Percentiles rank a stretch among this genome's conserved stretches.
Evolutionary conservation across 116 monocot genomes (phyloP).

Genomic region (Phalaenopsis hybrid): DNA sequence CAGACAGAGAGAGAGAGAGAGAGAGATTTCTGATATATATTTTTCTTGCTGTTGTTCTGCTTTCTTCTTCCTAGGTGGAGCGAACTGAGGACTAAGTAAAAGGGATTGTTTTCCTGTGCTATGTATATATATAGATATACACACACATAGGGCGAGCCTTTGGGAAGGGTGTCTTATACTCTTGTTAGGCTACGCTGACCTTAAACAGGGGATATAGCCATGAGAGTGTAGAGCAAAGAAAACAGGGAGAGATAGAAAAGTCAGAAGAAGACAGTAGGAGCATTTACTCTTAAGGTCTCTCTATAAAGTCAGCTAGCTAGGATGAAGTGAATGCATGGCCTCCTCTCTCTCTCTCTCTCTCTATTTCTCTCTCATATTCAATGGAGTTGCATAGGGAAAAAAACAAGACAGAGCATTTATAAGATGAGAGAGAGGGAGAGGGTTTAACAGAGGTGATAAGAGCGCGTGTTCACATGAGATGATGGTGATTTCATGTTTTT

Average conservation of each 20-base stretch:
- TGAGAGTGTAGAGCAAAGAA: not conserved
- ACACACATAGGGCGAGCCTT: not conserved
- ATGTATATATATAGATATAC: slow-evolving; percentile 17
- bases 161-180: not conserved
- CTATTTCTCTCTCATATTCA: slow-evolving; percentile 7
- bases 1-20: not conserved
- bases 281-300: slow-evolving; percentile 7
- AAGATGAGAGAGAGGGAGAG: no score
- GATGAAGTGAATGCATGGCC: slow-evolving; percentile 8
- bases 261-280: slow-evolving; percentile 11
- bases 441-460: not conserved
- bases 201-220: slow-evolving; percentile 3
- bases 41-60: not conserved
- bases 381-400: not conserved
- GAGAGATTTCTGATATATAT: not conserved
- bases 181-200: not conserved
- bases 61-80: not conserved
- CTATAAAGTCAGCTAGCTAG: slow-evolving; percentile 11
- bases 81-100: slow-evolving; percentile 2
- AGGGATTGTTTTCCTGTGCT: slow-evolving; percentile 11
- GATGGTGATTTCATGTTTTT: not conserved
- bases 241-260: slow-evolving; percentile 1
- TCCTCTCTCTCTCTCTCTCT: slow-evolving; percentile 9
- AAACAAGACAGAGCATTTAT: not conserved
- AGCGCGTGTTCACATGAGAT: not conserved